These are phyloP conservation scores for Cicer arietinum DNA, from an alignment of 306 rosid species.

Conservation along the genomic window DNA sequence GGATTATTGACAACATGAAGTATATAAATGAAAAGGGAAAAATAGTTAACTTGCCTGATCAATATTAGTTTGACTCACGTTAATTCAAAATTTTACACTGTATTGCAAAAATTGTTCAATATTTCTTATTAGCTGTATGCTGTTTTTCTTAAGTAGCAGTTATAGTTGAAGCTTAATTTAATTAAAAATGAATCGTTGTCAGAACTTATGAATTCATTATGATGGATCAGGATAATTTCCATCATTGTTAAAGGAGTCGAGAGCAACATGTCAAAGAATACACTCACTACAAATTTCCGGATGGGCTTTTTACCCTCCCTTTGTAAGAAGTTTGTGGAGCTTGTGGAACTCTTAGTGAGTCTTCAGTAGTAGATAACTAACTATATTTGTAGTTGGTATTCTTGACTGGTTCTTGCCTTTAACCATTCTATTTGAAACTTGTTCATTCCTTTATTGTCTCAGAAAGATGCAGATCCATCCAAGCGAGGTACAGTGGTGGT, in stretches of 20 bases:
- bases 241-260: constrained; percentile 85
- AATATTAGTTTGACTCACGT: constrained; percentile 19
- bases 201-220: constrained; percentile 48
- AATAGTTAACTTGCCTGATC: constrained; percentile 29
- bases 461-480: constrained; percentile 73
- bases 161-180: constrained; percentile 39
- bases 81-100: constrained; percentile 37
- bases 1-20: constrained; percentile 13
- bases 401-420: constrained; percentile 41
- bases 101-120: constrained; percentile 1
- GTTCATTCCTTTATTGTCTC: constrained; percentile 49
- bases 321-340: constrained; percentile 83
- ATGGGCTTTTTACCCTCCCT: constrained; percentile 82
- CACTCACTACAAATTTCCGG: constrained; percentile 74
- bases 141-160: constrained; percentile 31
- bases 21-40: constrained; percentile 10
- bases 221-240: constrained; percentile 81
- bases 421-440: constrained; percentile 38
- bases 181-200: constrained; percentile 33
- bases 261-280: constrained; percentile 79
- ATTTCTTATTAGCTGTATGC: constrained; percentile 25
- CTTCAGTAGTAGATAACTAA: constrained; percentile 32
- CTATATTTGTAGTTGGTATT: constrained; percentile 39
- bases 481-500: constrained; percentile 73
- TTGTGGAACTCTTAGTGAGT: constrained; percentile 84